Percentiles rank a stretch among this genome's conserved stretches.
Conservation (phyloP, 1,284 basidiomycete genomes). For the Naganishia cerealis region DNA sequence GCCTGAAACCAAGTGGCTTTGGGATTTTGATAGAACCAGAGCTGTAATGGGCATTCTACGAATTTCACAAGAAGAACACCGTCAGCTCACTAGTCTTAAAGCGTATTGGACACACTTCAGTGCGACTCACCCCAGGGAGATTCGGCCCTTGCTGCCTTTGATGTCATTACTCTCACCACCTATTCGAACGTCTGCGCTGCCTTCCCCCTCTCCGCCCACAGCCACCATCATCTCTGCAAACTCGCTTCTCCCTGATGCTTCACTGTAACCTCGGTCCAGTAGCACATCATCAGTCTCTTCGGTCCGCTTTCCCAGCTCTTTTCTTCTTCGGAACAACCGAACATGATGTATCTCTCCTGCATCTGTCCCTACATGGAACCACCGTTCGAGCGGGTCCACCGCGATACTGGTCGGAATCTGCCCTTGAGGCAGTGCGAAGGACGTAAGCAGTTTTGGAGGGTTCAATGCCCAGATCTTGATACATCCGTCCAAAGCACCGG, state of each 20-base stretch:
- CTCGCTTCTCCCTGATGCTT: slow-evolving; percentile 58
- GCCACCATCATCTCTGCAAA: slow-evolving; percentile 59
- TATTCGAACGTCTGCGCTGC: slow-evolving; percentile 64
- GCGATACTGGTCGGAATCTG: slow-evolving; percentile 59
- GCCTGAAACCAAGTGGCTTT: slow-evolving; percentile 71
- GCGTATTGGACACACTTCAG: slow-evolving; percentile 3
- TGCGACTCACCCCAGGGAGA: slow-evolving; percentile 62
- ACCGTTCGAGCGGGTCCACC: slow-evolving; percentile 79
- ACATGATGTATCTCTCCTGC: slow-evolving; percentile 75
- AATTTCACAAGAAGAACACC: slow-evolving; percentile 3
- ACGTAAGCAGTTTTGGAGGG: slow-evolving; percentile 73
- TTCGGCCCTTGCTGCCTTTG: slow-evolving; percentile 60
- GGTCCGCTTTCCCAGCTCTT: slow-evolving; percentile 43
- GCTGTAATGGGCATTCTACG: slow-evolving; percentile 64
- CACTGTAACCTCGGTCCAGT: slow-evolving; percentile 32
- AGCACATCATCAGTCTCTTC: slow-evolving; percentile 26
- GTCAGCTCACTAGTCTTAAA: no score
- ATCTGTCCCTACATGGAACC: slow-evolving; percentile 77
- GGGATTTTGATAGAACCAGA: slow-evolving; percentile 71
- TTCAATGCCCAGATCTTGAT: slow-evolving; percentile 86
- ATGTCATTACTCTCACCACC: slow-evolving; percentile 58
- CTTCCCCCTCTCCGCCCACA: slow-evolving; percentile 70
- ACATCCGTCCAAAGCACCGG: slow-evolving; percentile 82
- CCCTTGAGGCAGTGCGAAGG: slow-evolving; percentile 75
- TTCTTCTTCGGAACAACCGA: slow-evolving; percentile 70